Conservation (phyloP, 2,329 filamentous ascomycete species). For the Herpotrichia juniperi region DNA sequence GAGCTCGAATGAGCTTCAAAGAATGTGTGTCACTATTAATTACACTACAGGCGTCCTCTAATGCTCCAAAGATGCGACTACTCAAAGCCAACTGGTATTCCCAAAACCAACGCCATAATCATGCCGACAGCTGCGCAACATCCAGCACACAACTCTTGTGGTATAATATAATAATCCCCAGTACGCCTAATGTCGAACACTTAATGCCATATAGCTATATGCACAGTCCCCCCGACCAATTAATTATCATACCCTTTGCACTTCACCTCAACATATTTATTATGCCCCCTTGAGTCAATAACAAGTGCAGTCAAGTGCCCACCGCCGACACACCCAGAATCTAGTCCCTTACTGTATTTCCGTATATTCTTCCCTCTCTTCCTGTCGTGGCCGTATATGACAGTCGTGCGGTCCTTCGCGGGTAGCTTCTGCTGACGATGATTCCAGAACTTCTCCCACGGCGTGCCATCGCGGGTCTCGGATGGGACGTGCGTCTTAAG, state of each 20-base stretch:
- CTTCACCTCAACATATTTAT: constrained; percentile 44
- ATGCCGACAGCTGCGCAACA: not conserved
- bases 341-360: constrained; percentile 81
- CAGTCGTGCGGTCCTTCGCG: constrained; percentile 60
- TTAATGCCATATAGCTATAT: not conserved
- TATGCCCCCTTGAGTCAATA: constrained; percentile 61
- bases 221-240: not conserved
- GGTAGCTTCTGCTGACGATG: constrained; percentile 41
- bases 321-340: constrained; percentile 81
- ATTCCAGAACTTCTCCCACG: constrained; percentile 71
- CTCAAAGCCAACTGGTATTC: too few species aligned
- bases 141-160: not conserved
- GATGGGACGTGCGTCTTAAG: constrained; percentile 65
- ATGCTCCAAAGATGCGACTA: too few species aligned
- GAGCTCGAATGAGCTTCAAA: too few species aligned
- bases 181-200: not conserved
- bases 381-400: constrained; percentile 89
- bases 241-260: constrained; percentile 43
- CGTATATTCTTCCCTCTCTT: constrained; percentile 70
- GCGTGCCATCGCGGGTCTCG: constrained; percentile 58
- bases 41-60: too few species aligned
- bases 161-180: not conserved
- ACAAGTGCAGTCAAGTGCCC: constrained; percentile 78
- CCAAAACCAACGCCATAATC: too few species aligned
- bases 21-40: too few species aligned